Conservation (phyloP, 768 basidiomycete species). For the Lactarius psammicola region DNA sequence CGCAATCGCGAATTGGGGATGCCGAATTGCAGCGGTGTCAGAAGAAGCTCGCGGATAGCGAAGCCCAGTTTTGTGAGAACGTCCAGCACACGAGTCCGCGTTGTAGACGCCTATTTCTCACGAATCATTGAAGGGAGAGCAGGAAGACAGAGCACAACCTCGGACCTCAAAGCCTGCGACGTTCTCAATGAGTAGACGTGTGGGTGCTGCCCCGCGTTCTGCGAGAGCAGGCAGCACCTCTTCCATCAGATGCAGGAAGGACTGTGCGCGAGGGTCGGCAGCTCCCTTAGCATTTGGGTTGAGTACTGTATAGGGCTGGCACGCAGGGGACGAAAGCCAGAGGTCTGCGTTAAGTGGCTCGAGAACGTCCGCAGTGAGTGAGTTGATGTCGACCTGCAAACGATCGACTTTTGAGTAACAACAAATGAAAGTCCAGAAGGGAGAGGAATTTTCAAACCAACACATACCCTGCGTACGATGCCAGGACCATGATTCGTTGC, state of each 20-base stretch:
- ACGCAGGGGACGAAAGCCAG: constrained; percentile 81
- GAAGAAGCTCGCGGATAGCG: constrained; percentile 54
- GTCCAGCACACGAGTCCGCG: constrained; percentile 54
- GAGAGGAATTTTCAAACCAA: not conserved
- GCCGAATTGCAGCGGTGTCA: constrained; percentile 76
- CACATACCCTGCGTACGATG: constrained; percentile 51
- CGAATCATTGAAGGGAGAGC: not conserved
- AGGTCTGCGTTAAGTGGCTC: constrained; percentile 51
- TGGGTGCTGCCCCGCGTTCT: constrained; percentile 46
- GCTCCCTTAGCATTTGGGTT: constrained; percentile 71
- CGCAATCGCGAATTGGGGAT: constrained; percentile 81
- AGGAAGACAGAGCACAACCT: not conserved
- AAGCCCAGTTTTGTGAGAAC: constrained; percentile 58
- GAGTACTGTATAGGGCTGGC: constrained; percentile 80
- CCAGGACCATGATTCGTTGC: constrained; percentile 52
- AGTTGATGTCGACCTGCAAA: constrained; percentile 57
- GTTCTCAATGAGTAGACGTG: constrained; percentile 69
- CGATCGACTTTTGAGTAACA: not conserved
- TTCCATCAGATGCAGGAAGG: constrained; percentile 70
- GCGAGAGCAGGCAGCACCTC: constrained; percentile 60
- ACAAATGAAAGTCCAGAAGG: not conserved
- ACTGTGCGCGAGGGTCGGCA: constrained; percentile 69
- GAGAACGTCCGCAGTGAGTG: constrained; percentile 50
- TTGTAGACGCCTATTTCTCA: constrained; percentile 55
- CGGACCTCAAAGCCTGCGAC: constrained; percentile 80